Base-by-base conservation (phyloP, 805 yeast species). In the Wickerhamomyces silvicola region DNA sequence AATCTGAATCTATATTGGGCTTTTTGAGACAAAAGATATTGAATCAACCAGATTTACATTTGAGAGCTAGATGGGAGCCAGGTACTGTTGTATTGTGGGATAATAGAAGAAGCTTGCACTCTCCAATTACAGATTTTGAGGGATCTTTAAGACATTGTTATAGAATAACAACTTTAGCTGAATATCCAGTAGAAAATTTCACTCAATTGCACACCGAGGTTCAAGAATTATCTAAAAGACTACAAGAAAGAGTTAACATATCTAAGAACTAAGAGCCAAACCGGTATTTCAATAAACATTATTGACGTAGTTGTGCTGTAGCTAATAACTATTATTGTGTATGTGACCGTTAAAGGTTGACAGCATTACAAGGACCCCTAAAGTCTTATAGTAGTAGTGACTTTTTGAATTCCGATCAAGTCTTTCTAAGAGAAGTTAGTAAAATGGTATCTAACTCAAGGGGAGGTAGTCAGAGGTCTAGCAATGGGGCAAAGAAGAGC, bases 141-240 rank as follows among this genome's bases (percentile, higher is more conserved):
- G 18, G 23, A 11, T 11, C 22, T 6, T 15, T 18, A 29, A 22
- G 32, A 22, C 73, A 67, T 39, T 39, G 41, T 19, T 43, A 41
- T 33, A 36, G 48, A 35, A 31, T 43, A 21, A 33, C 43, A 3
- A 32, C 44, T 2, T 70, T 72, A 42, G 86, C 78, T 14, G 88
- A 81, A 54, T 64, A 78, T 49, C 87, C 87, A 18, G 31, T 28
- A 6, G 25, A 28, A 16, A 28, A 28, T 11, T 28, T 28, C 22
- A 26, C 21, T 16, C 26, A 28, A 12, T 16, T 28, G 10, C 26
- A 28, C 7, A 21, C 28, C 17, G n/a, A 26, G 6, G 28, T 26
- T 10, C 28, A 26, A 18, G 28, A 26, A 7, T 18, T 26, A 16
- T 13, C 28, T 12, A 26, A 26, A n/a, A 7, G 6, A 7, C 14